Base-by-base conservation (phyloP, 192 early-diverging fungal species). In the Podila minutissima region DNA sequence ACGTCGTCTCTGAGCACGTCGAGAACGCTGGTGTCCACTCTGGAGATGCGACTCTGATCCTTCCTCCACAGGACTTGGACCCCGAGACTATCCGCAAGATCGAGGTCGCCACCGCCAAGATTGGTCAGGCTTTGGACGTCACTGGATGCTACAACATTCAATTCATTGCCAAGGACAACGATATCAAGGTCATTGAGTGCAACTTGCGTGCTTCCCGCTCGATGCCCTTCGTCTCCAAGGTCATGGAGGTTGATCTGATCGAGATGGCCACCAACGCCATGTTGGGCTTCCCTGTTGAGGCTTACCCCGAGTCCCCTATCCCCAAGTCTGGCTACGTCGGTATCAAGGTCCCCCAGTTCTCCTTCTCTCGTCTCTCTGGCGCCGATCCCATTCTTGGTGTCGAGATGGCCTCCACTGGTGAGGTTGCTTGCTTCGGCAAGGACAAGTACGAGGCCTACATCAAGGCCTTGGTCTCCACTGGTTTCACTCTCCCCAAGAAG, bases 181-280 rank as follows among this genome's bases (percentile, higher is more conserved):
- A 98, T 83, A 96, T 99, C 87, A 99, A 99, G 90, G 95, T 99
- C 63, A 99, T 99, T 77, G 98, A 99, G 84, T 99, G 98, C 86
- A 99, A 99, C 74, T 91, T 99, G 46, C 94, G 97, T 62, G 96
- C 98, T 0, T 94, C 97, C 22, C 92, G 98, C 32, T 97, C 96
- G 37, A 97, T 97, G 90, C 98, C 97, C 50, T 99, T 99, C 72
- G 95, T 96, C 13, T 98, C 96, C 76, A 99, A 99, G 89, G 97
- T 98, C 8, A 86, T 95, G 19, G 95, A 94, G 55, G 88, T 96
- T 13, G 95, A 99, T 82, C 86, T 99, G 71, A 97, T 99, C 66
- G 97, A 99, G 79, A 92, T 98, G 92, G 97, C 98, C 2, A 98
- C 96, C 73, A 89, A 92, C 82, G 97, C 96, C 37, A 97, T 99